Percentiles rank a stretch among this genome's conserved stretches.
These are phyloP conservation scores for Rubia tinctorum DNA, from an alignment of 305 asterid species.

Conservation along the genomic window DNA sequence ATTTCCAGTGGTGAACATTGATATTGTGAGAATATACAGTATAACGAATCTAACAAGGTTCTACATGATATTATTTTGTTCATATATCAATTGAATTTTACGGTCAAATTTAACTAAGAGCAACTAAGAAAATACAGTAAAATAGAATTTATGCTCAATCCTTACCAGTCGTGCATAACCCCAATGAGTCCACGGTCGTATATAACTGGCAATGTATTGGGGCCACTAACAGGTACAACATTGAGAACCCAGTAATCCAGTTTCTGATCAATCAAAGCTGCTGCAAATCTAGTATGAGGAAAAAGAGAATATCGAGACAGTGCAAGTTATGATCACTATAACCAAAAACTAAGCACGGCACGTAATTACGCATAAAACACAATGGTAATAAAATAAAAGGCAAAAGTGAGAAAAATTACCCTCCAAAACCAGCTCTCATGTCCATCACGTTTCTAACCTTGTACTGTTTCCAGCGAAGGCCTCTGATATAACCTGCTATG, in stretches of 20 bases:
- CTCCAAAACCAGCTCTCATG: constrained; percentile 97
- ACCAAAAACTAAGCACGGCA: neutral
- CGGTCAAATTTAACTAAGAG: neutral
- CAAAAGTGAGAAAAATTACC: constrained; percentile 40
- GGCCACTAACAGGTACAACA: constrained; percentile 84
- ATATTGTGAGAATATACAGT: neutral
- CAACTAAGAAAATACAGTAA: neutral
- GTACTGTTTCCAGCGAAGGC: constrained; percentile 51
- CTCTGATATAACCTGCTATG: constrained; percentile 54
- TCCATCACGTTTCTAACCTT: constrained; percentile 76
- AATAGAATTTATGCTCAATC: constrained; percentile 8
- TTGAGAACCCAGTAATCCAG: constrained; percentile 86
- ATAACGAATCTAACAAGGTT: too few species aligned
- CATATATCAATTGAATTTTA: too few species aligned
- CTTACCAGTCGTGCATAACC: constrained; percentile 91
- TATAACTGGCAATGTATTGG: constrained; percentile 87
- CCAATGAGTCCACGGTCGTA: constrained; percentile 92
- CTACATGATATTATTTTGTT: too few species aligned
- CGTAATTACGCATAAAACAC: neutral
- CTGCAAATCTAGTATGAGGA: constrained; percentile 65
- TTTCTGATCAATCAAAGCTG: constrained; percentile 64
- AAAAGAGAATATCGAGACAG: neutral
- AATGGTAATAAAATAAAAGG: constrained; percentile 6
- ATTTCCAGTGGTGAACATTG: neutral
- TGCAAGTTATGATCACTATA: neutral